These are phyloP conservation scores for Globisporangium paroecandrum DNA, from an alignment of 352 stramenopile genomes.

Conservation along the genomic window DNA sequence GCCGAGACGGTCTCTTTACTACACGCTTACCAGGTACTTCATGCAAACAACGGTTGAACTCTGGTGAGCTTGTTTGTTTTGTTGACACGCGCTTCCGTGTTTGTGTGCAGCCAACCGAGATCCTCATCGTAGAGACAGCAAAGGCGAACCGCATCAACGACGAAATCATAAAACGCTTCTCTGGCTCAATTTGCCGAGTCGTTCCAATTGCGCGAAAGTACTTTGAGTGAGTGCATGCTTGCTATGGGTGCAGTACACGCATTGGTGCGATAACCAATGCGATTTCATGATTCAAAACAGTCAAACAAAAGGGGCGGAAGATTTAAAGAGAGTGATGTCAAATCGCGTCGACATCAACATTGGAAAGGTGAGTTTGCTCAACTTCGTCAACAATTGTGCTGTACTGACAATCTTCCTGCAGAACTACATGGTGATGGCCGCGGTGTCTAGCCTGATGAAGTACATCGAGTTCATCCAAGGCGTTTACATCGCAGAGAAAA, in stretches of 20 bases:
- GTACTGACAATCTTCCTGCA: constrained; percentile 13
- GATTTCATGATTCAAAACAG: constrained; percentile 22
- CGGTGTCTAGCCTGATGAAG: constrained; percentile 76
- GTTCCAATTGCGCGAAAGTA: constrained; percentile 75
- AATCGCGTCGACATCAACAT: constrained; percentile 85
- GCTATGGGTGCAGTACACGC: neutral
- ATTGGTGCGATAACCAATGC: neutral
- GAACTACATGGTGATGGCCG: constrained; percentile 85
- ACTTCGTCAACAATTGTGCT: neutral
- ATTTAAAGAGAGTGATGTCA: constrained; percentile 77
- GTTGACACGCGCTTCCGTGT: neutral
- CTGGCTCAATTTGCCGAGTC: constrained; percentile 48
- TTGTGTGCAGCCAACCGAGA: constrained; percentile 53
- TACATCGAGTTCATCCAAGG: constrained; percentile 88
- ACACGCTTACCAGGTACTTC: constrained; percentile 58
- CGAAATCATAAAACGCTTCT: constrained; percentile 60
- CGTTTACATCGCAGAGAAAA: constrained; percentile 79
- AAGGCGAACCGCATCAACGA: constrained; percentile 66
- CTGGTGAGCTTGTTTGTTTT: neutral
- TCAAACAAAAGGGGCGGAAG: constrained; percentile 80
- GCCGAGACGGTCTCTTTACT: constrained; percentile 66
- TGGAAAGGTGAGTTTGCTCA: constrained; percentile 36
- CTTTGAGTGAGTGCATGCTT: constrained; percentile 48
- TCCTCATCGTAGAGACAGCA: constrained; percentile 62
- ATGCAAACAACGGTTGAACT: neutral